phyloP scores from a whole-genome alignment of 352 stramenopile species.

The Globisporangium alternatum region DNA sequence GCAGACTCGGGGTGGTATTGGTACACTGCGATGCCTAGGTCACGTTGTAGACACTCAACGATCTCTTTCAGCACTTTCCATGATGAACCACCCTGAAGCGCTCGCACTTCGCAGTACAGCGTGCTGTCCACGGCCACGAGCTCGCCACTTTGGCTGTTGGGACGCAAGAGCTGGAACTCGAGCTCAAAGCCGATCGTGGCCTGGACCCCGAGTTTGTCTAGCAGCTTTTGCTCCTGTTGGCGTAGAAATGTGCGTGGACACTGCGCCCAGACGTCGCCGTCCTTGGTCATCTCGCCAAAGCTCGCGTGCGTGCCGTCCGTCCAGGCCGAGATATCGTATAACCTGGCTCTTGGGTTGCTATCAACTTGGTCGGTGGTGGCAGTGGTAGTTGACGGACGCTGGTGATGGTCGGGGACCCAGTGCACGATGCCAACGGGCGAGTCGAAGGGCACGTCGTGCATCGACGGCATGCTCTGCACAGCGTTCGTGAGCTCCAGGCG shows the following conservation, averaged over 20 bases:
- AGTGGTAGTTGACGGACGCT: too few species aligned
- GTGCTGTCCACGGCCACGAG: conserved; percentile 19
- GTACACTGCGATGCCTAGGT: conserved; percentile 25
- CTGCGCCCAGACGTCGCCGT: conserved; percentile 15
- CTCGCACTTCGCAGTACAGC: conserved; percentile 26
- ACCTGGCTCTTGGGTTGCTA: background rate
- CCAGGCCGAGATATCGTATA: conserved; percentile 20
- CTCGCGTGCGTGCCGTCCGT: conserved; percentile 15
- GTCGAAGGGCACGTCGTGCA: conserved; percentile 22
- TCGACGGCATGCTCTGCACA: conserved; percentile 21
- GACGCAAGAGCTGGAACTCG: conserved; percentile 27
- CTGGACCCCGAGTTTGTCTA: background rate
- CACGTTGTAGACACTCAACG: conserved; percentile 20
- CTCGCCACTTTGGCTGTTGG: background rate
- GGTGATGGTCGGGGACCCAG: conserved; percentile 5
- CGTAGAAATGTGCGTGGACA: conserved; percentile 29
- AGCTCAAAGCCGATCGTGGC: conserved; percentile 30
- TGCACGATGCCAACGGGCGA: conserved; percentile 24
- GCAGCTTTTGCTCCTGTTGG: conserved; percentile 14
- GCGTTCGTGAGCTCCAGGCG: conserved; percentile 24
- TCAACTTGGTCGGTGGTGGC: background rate
- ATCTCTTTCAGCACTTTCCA: conserved; percentile 28
- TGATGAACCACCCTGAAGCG: conserved; percentile 19
- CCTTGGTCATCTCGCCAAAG: conserved; percentile 29
- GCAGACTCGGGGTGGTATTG: conserved; percentile 33